phyloP scores from a whole-genome alignment of 139 green algal genomes.

The Closterium sp. region DNA sequence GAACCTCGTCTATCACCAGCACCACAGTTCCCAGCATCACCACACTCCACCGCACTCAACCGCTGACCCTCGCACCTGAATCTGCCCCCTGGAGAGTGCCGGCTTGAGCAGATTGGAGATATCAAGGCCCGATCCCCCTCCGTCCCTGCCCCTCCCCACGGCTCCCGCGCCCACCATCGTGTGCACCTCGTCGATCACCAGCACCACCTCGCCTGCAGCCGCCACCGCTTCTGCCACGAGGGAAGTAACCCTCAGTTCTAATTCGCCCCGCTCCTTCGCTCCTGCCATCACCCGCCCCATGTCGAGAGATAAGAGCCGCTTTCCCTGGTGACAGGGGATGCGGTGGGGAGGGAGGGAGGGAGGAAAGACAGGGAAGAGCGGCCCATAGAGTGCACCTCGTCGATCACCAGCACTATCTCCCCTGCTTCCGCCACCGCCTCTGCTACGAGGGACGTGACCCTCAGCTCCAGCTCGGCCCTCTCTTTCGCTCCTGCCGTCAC shows the following conservation, averaged over 20 bases:
- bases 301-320: constrained; percentile 42
- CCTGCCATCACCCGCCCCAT: constrained; percentile 54
- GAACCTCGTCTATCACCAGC: constrained; percentile 10
- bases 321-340: too few species aligned
- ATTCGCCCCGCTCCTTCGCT: constrained; percentile 59
- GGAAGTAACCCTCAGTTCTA: constrained; percentile 52
- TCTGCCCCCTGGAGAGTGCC: constrained; percentile 62
- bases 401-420: constrained; percentile 58
- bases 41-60: neutral
- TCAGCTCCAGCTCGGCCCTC: constrained; percentile 54
- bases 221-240: constrained; percentile 55
- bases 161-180: constrained; percentile 55
- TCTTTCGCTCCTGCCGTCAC: constrained; percentile 56
- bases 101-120: constrained; percentile 86
- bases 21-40: neutral
- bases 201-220: too few species aligned
- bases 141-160: constrained; percentile 55
- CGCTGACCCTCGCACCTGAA: constrained; percentile 29
- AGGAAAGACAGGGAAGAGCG: too few species aligned
- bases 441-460: constrained; percentile 41
- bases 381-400: constrained; percentile 47
- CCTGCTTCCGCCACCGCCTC: constrained; percentile 44
- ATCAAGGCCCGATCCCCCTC: constrained; percentile 58
- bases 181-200: constrained; percentile 54
- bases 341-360: too few species aligned